Evolutionary conservation across 2,329 filamentous ascomycete species (phyloP), one percentile per base, ranked within the genome.

Genomic region (Zalaria sp.): DNA sequence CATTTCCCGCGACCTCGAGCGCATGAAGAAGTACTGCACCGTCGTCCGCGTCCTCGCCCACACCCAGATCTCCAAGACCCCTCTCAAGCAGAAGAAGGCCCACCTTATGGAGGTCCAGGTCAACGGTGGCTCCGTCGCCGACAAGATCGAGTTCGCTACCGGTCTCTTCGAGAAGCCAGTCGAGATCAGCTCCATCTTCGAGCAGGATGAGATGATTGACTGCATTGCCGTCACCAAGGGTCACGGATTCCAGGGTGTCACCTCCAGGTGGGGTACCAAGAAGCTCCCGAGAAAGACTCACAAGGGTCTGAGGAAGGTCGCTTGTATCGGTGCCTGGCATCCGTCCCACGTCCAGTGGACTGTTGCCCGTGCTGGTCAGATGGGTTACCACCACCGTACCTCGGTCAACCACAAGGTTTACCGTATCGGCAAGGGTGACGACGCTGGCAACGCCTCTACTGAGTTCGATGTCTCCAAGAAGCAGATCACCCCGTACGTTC

Each of bases 1-100:
- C 63, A 83, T 96, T 75, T 87, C 83, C 69, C 84, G 85, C 66
- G 91, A 98, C 73, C 81, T 98, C 65, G 91, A 96, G 83, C 88
- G 91, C 72, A 96, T 98, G 74, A 94, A 95, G 86, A 96, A 96
- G 79, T 98, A 98, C 86, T 95, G 89, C 84, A 91, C 87, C 59
- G 88, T 96, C 69, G 84, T 98, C 75, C 91, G 91, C 70, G 80
- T 98, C 57, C 88, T 98, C 67, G 89, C 91, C 68, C 91, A 98
- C 82, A 95, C 91, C 59, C 91, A 98, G 76, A 88, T 96, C 79
- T 81, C 82, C 80, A 89, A 93, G 82, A 96, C 91, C 49, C 89
- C 91, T 52, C 83, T 98, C 70, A 96, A 95, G 84, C 91, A 98
- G 79, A 98, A 98, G 88, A 98, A 96, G 85, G 89, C 91, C 62